phyloP scores from a whole-genome alignment of 768 basidiomycete species.

The Collybia nuda region DNA sequence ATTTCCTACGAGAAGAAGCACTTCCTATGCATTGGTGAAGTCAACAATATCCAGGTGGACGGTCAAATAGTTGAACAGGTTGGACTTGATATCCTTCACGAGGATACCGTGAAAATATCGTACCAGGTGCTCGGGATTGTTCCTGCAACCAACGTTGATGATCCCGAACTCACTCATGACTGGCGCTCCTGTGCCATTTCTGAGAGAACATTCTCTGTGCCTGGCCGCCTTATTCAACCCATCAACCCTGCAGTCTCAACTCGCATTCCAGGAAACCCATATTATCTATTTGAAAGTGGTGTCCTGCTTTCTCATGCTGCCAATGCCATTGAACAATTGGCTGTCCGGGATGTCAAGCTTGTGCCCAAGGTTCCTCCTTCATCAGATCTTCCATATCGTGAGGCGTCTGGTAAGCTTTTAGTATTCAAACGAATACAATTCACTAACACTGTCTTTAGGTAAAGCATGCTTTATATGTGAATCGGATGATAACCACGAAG shows the following conservation, averaged over 20 bases:
- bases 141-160: slow-evolving; percentile 16
- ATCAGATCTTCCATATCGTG: neutral
- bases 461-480: neutral
- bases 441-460: neutral
- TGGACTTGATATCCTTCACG: slow-evolving; percentile 13
- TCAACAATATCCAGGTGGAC: slow-evolving; percentile 21
- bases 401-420: neutral
- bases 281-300: neutral
- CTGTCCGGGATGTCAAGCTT: neutral
- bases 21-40: slow-evolving; percentile 27
- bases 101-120: slow-evolving; percentile 12
- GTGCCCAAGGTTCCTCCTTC: neutral
- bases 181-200: slow-evolving; percentile 20
- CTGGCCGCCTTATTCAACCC: neutral
- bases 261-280: neutral
- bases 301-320: neutral
- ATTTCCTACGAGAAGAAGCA: slow-evolving; percentile 17
- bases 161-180: slow-evolving; percentile 17
- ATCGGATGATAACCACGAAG: no score
- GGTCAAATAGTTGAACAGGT: slow-evolving; percentile 13
- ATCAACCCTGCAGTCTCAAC: neutral
- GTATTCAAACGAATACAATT: neutral
- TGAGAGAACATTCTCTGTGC: slow-evolving; percentile 15
- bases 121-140: slow-evolving; percentile 24
- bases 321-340: neutral